Base-by-base conservation (phyloP, 345 rosid species). In the Hirschfeldia incana region DNA sequence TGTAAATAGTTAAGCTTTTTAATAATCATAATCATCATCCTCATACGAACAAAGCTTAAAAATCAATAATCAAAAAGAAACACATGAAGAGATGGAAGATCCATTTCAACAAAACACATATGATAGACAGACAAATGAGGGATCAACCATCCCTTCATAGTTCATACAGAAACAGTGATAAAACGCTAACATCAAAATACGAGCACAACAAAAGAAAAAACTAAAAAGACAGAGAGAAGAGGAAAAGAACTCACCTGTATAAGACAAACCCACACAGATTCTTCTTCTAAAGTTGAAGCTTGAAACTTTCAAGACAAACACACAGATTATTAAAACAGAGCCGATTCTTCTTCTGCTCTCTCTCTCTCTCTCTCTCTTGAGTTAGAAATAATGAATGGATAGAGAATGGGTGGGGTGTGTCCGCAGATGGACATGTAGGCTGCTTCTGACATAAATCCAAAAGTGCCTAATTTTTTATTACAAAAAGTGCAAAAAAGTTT, bases 321-420 rank as follows among this genome's bases (percentile, higher is more conserved):
- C 84, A 76, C 15, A 60, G n/a, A 59, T 59, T 53, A 78, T 82
- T 44, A 51, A 80, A 49, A 32, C 75, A 71, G 32, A 67, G 67
- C 32, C 11, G 76, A 49, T 39, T 10, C 2, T 61, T 66, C 67
- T 39, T 57, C 60, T 73, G 21, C 15, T 16, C 16, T 57, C 57
- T 13, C 55, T 13, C 44, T 73, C 16, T 13, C 44, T 72, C 51
- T 60, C 36, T 61, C 5, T 21, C 36, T 58, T 3, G 4, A 27
- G 57, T n/a, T 13, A 16, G 10, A 6, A 53, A 72, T 21, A 72
- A 70, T 12, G 76, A 66, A 76, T 66, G 83, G 91, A 90, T 82
- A 85, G 86, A 80, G 61, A 85, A 79, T 83, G 88, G 83, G 80
- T 86, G 84, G 90, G 84, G 84, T 83, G 87, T 76, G 21, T 76